phyloP scores from a whole-genome alignment of 1,284 basidiomycete species.

The Rhodotorula sp. region DNA sequence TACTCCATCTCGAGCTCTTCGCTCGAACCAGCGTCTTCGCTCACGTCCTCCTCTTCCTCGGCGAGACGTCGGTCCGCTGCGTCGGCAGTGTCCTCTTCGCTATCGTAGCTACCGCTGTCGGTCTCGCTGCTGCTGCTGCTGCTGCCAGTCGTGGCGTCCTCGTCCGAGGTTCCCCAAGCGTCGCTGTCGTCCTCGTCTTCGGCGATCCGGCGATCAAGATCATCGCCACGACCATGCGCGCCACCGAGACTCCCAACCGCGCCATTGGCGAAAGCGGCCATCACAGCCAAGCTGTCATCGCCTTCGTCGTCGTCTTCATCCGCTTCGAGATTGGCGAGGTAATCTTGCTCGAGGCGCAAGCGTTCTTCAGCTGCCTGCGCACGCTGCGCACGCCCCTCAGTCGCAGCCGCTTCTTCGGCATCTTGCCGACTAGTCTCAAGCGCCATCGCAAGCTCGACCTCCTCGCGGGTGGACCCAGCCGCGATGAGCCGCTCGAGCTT shows the following conservation, averaged over 20 bases:
- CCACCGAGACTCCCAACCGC: constrained; percentile 14
- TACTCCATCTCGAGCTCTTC: constrained; percentile 38
- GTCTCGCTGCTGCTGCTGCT: neutral
- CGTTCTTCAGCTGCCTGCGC: neutral
- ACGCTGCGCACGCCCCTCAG: neutral
- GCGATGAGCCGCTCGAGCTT: constrained; percentile 30
- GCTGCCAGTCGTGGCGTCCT: neutral
- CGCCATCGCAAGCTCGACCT: constrained; percentile 22
- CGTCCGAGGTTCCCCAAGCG: constrained; percentile 31
- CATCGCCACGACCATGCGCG: constrained; percentile 21
- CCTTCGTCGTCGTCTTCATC: constrained; percentile 11
- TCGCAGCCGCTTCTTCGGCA: neutral
- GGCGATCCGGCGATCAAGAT: constrained; percentile 4
- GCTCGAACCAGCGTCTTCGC: constrained; percentile 31
- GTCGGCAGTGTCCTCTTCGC: constrained; percentile 21
- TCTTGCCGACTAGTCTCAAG: constrained; percentile 17
- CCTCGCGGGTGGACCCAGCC: constrained; percentile 11
- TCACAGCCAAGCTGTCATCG: constrained; percentile 17
- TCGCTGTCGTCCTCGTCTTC: constrained; percentile 31
- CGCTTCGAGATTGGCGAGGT: constrained; percentile 15
- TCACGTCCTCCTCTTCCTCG: constrained; percentile 16
- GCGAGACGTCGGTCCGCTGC: constrained; percentile 10
- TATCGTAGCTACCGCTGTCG: constrained; percentile 7
- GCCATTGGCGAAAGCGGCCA: constrained; percentile 19
- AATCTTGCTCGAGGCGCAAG: constrained; percentile 23